These are phyloP conservation scores for Xylariaceae sp. DNA, from an alignment of 2,329 filamentous ascomycete genomes.

Conservation along the genomic window DNA sequence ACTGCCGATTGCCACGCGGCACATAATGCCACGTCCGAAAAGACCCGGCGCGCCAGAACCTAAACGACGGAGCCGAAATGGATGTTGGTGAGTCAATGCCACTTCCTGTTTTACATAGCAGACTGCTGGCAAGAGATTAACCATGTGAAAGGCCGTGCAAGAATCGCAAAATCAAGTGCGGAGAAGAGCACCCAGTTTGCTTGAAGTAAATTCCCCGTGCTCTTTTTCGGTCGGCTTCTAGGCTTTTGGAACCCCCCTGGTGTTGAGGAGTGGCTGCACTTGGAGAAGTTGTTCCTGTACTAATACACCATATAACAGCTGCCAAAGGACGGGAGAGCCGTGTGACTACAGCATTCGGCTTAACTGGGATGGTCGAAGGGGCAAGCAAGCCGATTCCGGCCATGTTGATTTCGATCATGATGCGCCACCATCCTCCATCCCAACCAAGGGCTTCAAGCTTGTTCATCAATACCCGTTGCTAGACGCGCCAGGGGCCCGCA, in stretches of 20 bases:
- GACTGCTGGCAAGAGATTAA: conserved; percentile 24
- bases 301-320: conserved; percentile 48
- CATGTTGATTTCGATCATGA: conserved; percentile 37
- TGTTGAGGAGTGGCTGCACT: too few relatives aligned
- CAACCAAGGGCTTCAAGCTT: conserved; percentile 43
- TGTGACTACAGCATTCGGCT: conserved; percentile 84
- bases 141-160: conserved; percentile 72
- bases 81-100: conserved; percentile 48
- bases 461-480: conserved; percentile 44
- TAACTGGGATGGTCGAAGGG: conserved; percentile 78
- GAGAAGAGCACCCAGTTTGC: conserved; percentile 76
- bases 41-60: conserved; percentile 51
- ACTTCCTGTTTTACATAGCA: conserved; percentile 1
- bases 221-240: conserved; percentile 10
- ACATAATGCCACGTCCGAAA: conserved; percentile 51
- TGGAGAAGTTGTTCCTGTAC: conserved; percentile 14
- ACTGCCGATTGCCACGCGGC: too few relatives aligned
- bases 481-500: conserved; percentile 36
- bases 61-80: conserved; percentile 52
- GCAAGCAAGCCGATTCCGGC: conserved; percentile 57
- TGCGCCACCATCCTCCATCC: conserved; percentile 36
- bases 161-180: conserved; percentile 79
- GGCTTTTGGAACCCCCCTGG: too few relatives aligned
- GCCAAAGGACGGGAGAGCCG: conserved; percentile 70
- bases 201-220: conserved; percentile 55